Evolutionary conservation across 176 grass and related monocot species (phyloP).

Genomic region (Oryza glumipatula): DNA sequence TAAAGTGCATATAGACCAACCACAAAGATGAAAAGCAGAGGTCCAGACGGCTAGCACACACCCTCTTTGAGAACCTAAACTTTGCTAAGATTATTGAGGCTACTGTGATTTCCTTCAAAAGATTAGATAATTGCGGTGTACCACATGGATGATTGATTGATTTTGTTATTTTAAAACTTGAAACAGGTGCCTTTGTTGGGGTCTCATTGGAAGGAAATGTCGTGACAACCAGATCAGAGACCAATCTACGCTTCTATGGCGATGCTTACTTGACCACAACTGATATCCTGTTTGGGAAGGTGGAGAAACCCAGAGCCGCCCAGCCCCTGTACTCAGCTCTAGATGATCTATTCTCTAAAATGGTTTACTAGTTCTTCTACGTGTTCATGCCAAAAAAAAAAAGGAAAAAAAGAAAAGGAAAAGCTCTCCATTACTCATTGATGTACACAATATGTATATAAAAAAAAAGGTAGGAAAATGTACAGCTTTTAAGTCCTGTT

Average conservation of each 20-base stretch:
- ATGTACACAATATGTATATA: constrained; percentile 42
- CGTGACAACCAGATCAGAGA: constrained; percentile 67
- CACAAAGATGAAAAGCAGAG: neutral
- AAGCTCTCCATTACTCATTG: neutral
- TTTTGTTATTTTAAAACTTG: constrained; percentile 2
- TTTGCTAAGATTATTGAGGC: neutral
- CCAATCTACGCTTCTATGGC: constrained; percentile 85
- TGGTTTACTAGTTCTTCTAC: constrained; percentile 35
- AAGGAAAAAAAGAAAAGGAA: neutral
- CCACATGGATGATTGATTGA: neutral
- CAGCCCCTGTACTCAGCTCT: constrained; percentile 69
- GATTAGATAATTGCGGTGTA: neutral
- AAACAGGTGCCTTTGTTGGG: constrained; percentile 86
- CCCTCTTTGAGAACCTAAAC: neutral
- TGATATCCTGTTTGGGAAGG: constrained; percentile 77
- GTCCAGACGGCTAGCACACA: neutral
- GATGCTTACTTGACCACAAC: constrained; percentile 81
- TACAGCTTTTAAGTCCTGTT: constrained; percentile 31
- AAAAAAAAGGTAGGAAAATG: constrained; percentile 24
- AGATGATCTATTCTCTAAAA: constrained; percentile 64
- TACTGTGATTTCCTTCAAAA: neutral
- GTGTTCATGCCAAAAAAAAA: neutral
- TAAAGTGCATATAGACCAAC: neutral
- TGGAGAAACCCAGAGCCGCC: constrained; percentile 77
- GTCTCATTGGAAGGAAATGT: constrained; percentile 91